These are phyloP conservation scores for Plasmodium reichenowi DNA, from an alignment of 169 alveolate genomes.

Conservation along the genomic window DNA sequence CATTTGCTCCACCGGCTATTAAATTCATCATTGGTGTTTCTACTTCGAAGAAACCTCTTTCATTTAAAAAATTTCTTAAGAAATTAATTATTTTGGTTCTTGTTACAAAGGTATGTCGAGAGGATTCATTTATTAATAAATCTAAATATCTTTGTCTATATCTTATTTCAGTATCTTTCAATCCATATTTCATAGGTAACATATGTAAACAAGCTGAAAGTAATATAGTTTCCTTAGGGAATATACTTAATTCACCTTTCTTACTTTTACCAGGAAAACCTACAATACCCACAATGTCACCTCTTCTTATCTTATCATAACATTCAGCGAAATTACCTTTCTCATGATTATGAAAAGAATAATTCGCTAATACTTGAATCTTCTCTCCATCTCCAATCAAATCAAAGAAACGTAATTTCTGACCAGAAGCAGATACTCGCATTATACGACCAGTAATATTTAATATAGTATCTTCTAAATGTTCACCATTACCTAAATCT, in stretches of 20 bases:
- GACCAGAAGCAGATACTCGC: constrained; percentile 92
- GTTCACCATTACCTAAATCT: constrained; percentile 89
- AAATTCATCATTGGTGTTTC: constrained; percentile 99
- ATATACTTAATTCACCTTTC: constrained; percentile 97
- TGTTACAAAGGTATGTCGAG: constrained; percentile 92
- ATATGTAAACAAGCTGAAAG: constrained; percentile 97
- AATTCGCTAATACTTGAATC: constrained; percentile 92
- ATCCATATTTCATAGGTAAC: constrained; percentile 96
- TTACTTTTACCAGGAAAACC: constrained; percentile 93
- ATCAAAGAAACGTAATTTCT: constrained; percentile 93
- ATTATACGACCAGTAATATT: constrained; percentile 94
- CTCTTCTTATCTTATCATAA: constrained; percentile 76
- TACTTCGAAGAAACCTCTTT: constrained; percentile 96
- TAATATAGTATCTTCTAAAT: constrained; percentile 87
- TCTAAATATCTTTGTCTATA: constrained; percentile 98
- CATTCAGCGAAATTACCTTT: constrained; percentile 85
- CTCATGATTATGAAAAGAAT: constrained; percentile 83
- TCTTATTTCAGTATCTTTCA: constrained; percentile 95
- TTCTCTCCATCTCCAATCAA: constrained; percentile 91
- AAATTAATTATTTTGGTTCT: constrained; percentile 88
- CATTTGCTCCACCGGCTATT: constrained; percentile 98
- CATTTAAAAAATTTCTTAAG: constrained; percentile 91
- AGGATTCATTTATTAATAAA: constrained; percentile 93
- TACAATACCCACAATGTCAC: constrained; percentile 82
- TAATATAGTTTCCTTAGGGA: constrained; percentile 89